phyloP scores from a whole-genome alignment of 345 rosid genomes.

The Isatis tinctoria region DNA sequence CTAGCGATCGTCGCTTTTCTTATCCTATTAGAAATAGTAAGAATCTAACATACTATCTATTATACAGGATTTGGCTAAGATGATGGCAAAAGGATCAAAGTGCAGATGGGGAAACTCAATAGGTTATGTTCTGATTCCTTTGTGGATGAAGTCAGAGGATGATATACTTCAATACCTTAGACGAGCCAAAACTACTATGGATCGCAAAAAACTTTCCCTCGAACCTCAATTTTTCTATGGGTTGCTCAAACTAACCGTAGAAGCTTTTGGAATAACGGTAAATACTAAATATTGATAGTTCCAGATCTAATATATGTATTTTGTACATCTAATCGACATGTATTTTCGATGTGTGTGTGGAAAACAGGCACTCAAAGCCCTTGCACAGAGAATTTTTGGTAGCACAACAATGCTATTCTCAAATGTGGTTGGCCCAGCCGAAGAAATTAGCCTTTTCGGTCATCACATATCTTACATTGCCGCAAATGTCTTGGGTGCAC shows the following conservation, averaged over 20 bases:
- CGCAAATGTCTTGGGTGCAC: conserved; percentile 41
- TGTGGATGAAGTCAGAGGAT: conserved; percentile 26
- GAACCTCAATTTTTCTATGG: conserved; percentile 42
- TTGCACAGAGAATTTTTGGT: conserved; percentile 38
- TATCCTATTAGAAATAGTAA: background rate
- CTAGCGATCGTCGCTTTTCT: conserved; percentile 25
- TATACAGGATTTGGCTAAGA: conserved; percentile 37
- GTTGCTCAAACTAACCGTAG: conserved; percentile 23
- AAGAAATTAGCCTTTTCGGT: conserved; percentile 50
- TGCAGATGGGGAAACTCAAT: conserved; percentile 51
- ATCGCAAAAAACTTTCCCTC: conserved; percentile 47
- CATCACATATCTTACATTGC: conserved; percentile 38
- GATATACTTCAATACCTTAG: conserved; percentile 43
- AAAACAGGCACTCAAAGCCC: conserved; percentile 33
- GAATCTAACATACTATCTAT: background rate
- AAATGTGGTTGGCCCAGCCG: conserved; percentile 28
- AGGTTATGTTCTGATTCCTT: conserved; percentile 44
- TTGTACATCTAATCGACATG: background rate
- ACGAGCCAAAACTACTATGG: conserved; percentile 40
- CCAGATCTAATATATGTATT: background rate
- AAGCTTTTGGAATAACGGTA: conserved; percentile 36
- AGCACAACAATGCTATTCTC: conserved; percentile 25
- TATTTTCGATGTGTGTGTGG: background rate
- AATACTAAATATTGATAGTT: background rate
- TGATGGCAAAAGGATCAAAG: conserved; percentile 40